Base-by-base conservation (phyloP, 805 yeast genomes). In the Saccharomycopsis olivae region DNA sequence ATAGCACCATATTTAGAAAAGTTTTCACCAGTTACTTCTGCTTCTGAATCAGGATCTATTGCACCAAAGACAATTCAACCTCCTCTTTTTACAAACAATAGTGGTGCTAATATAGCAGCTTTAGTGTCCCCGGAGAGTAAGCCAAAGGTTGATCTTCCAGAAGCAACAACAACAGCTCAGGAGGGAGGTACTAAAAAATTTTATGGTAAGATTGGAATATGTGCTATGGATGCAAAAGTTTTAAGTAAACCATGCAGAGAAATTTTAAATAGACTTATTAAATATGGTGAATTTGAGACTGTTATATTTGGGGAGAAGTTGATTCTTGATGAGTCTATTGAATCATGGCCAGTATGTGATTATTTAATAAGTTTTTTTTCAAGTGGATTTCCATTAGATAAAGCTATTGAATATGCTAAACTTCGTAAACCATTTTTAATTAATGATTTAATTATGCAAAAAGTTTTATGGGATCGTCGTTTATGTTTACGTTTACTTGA, bases 321-420 rank as follows among this genome's bases (percentile, higher is more conserved):
- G 18, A 89, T 92, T 38, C 62, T 92, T 41, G 98, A 92, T 59
- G 98, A 94, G 62, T 64, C 71, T 13, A 73, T 92, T 44, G 97
- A 92, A 62, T 86, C 87, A 57, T 92, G 99, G 99, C 99, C 99
- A 29, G 86, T 95, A 28, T 92, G 98, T 64, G 99, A 92, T 57
- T 92, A 86, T 53, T 66, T 92, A 47, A 84, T 92, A 46, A 79
- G 89, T 49, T 92, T 92, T 60, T 92, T 92, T 59, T 83, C 95
- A n/a, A 74, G 77, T 23, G 99, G 99, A 0, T 92, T 92, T 61
- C 99, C 99, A 0, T 66, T 92, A 33, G 94, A 89, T 51, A 92
- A 92, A 59, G 99, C 98, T 2, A 89, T 92, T 43, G 70, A 78
- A 17, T 92, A 92, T 53, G 95, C 78, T 29, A 79, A 86, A 47